Evolutionary conservation across 768 basidiomycete genomes (phyloP), one percentile per base, ranked within the genome.

Genomic region (Galerina sulciceps): DNA sequence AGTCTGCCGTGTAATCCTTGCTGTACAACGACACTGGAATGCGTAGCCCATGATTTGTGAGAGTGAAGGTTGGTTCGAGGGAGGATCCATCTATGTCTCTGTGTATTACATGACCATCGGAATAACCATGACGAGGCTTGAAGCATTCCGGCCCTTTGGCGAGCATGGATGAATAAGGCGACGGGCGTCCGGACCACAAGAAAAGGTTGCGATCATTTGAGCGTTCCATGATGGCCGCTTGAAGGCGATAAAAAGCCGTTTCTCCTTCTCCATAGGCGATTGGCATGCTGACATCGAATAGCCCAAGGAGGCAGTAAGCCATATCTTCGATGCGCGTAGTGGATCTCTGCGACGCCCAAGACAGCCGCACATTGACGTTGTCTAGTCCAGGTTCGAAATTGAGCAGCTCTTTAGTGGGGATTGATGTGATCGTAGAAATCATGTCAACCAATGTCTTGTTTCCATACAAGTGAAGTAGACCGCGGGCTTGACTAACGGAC

Each of bases 201-300:
- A 50, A 50, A 14, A 50, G n/a, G 31, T 34, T 50, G 15, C 48
- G 31, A 36, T 50, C 48, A 2, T 36, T 36, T 9, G 48, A 50
- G 31, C 34, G 17, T 35, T 50, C 15, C 48, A 50, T 50, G 22
- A 62, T 49, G 23, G 58, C 52, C 23, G 40, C 58, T 17, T 34
- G 17, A 22, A 59, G 53, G 38, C 58, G 51, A 40, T 54, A 53
- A 31, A 59, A 59, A 0, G 58, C 58, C 36, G 46, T 42, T n/a
- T 17, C 18, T 4, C 59, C 59, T 23, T 60, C 59, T 11, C 59
- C 59, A 18, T 60, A 60, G 6, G 59, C 55, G n/a, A 60, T 56
- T 5, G 59, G 17, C 13, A 60, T 36, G 35, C 22, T 56, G 18
- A 60, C 55, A 26, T 43, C 34, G 36, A 60, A 60, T 15, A 60